Conservation (phyloP, 805 yeast genomes). For the Metschnikowia santaceciliae region DNA sequence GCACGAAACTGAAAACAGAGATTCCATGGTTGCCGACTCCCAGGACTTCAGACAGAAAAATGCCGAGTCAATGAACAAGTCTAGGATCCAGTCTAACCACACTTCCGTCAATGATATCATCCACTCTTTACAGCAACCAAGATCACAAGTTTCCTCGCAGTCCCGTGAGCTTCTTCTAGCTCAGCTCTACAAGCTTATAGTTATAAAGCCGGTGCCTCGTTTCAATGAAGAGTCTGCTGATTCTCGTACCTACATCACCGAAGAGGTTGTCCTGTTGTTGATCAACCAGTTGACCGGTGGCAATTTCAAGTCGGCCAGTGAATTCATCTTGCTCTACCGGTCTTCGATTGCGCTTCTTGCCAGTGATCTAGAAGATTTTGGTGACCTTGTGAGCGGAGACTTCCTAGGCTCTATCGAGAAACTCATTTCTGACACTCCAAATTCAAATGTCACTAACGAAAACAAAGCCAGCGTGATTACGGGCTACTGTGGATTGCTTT, state of each 20-base stretch:
- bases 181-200: conserved; percentile 46
- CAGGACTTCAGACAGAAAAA: conserved; percentile 25
- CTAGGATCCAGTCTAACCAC: conserved; percentile 32
- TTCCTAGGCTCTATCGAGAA: conserved; percentile 24
- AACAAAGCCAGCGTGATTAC: conserved; percentile 36
- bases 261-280: conserved; percentile 32
- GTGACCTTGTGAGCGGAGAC: conserved; percentile 32
- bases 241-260: conserved; percentile 30
- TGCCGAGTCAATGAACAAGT: conserved; percentile 29
- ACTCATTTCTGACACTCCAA: conserved; percentile 34
- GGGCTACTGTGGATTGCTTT: conserved; percentile 36
- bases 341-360: conserved; percentile 40
- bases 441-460: conserved; percentile 30
- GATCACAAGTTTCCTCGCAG: conserved; percentile 44
- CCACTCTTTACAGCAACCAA: conserved; percentile 34
- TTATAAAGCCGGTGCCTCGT: conserved; percentile 36
- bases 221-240: conserved; percentile 36
- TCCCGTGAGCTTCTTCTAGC: conserved; percentile 49
- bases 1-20: conserved; percentile 17
- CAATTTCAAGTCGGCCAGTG: conserved; percentile 36
- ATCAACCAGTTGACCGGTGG: conserved; percentile 29
- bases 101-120: conserved; percentile 45
- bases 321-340: conserved; percentile 39
- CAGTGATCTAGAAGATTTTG: conserved; percentile 51
- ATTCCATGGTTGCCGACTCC: conserved; percentile 19